Base-by-base conservation (phyloP, 2,329 filamentous ascomycete species). In the Sporothrix dimorphospora region DNA sequence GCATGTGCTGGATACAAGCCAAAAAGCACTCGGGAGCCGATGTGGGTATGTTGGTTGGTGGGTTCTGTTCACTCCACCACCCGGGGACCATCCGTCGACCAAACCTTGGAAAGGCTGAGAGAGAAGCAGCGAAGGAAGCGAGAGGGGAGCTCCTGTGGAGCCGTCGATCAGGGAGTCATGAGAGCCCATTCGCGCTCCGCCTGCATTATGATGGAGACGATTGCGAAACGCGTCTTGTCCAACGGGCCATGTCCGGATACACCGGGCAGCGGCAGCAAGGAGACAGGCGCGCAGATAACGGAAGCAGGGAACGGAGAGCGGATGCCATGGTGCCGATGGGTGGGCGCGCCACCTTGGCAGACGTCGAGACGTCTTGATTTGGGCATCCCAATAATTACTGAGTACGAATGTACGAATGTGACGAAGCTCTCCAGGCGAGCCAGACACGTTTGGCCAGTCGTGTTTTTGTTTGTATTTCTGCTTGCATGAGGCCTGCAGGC, bases 51-150 rank as follows among this genome's bases (percentile, higher is more conserved):
- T 38, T 59, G 59, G 59, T 2, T 9, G 19, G 59, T 59, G 59
- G 59, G 5, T 9, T 63, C 38, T 42, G n/a, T 1, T 12, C 19
- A 63, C 38, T 65, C 59, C 59, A 45, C 38, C 38, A 27, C n/a
- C 57, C 38, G 12, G 21, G 57, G n/a, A n/a, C n/a, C n/a, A n/a
- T 19, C n/a, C 11, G 6, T 5, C 3, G 12, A 42, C 34, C n/a
- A 45, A 66, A 66, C 9, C 63, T 49, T 49, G 63, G 16, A 66
- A 66, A 47, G 63, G 42, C 63, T 66, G 63, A 21, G 38, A 65
- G 38, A 45, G n/a, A 65, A n/a, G 40, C 21, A 65, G 38, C 27
- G n/a, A 65, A n/a, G 40, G 63, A 30, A 24, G 24, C 63, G 24
- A 34, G 24, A 34, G 24, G 16, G 63, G 7, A 49, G 63, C 63